These are phyloP conservation scores for Adansonia rubrostipa DNA, from an alignment of 441 rosid species.

Conservation along the genomic window DNA sequence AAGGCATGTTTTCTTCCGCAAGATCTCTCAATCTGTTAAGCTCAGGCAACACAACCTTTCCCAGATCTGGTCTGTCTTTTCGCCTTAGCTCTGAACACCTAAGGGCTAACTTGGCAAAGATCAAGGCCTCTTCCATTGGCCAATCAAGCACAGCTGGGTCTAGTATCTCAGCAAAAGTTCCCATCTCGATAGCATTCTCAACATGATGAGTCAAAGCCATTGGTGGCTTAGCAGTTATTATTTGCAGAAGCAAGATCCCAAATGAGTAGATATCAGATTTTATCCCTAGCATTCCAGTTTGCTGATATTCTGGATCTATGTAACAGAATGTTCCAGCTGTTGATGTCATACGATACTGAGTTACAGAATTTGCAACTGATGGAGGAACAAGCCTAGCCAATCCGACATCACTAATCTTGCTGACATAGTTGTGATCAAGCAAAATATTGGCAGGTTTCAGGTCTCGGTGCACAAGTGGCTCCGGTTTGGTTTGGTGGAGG, in stretches of 20 bases:
- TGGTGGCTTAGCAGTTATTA: conserved; percentile 78
- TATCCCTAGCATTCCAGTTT: conserved; percentile 82
- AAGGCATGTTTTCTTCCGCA: conserved; percentile 56
- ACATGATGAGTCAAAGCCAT: conserved; percentile 83
- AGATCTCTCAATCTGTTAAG: conserved; percentile 63
- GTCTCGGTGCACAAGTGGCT: conserved; percentile 89
- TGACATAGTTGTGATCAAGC: conserved; percentile 74
- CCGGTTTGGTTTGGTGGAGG: conserved; percentile 91
- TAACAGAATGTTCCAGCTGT: conserved; percentile 92
- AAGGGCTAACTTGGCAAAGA: conserved; percentile 62
- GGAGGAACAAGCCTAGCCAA: conserved; percentile 92
- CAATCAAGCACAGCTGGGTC: conserved; percentile 71
- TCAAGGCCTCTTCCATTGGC: conserved; percentile 69
- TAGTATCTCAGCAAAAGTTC: conserved; percentile 51
- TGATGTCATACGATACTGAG: conserved; percentile 85
- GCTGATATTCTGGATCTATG: conserved; percentile 93
- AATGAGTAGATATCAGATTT: conserved; percentile 84
- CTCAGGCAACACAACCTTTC: conserved; percentile 61
- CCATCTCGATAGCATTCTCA: conserved; percentile 60
- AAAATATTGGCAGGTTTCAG: conserved; percentile 87
- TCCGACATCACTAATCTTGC: conserved; percentile 91
- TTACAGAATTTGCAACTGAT: conserved; percentile 57
- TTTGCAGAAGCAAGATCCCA: conserved; percentile 78
- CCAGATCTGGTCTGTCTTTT: conserved; percentile 87
- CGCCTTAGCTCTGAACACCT: conserved; percentile 74